Base-by-base conservation (phyloP, 2,329 filamentous ascomycete genomes). In the Fusarium odoratissimum region DNA sequence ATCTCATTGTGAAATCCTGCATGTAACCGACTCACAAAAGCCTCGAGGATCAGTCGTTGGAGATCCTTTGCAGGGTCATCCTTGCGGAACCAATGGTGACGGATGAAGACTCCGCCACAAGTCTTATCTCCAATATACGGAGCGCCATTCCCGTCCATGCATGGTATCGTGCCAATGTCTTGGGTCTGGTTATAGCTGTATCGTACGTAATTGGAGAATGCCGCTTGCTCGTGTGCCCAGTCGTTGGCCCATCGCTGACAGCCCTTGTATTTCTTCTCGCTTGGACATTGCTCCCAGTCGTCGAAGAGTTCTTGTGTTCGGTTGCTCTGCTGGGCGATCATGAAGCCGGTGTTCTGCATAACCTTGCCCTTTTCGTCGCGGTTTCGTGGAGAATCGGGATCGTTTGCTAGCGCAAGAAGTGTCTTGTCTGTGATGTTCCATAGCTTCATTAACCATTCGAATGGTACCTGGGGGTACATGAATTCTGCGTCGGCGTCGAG, bases 401-500 rank as follows among this genome's bases (percentile, higher is more conserved):
- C 85, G 64, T 83, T 78, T 40, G 85, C 81, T 78, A 86, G 81
- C 63, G 85, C 83, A 60, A 85, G 74, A 19, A 84, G 80, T 1
- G 83, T 85, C 7, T 81, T 69, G 10, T 76, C 65, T 16, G 77
- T 79, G 54, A 86, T 80, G 62, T 83, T 80, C 85, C 85, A 86
- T 57, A 82, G 79, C 75, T 84, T 84, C 73, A 87, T 80, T 11
- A 86, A 78, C 82, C 83, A 86, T 75, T 86, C 85, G 31, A 86
- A 72, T 3, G 84, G 84, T 1, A 87, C 72, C 25, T 85, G 79
- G 4, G 82, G 80, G 63, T 85, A 79, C 11, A 80, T 76, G 60
- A 86, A 80, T n/a, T 82, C 79, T 33, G 80, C 82, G 62, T 86
- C 85, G 40, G 83, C 81, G 67, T 86, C 85, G 59, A 86, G 73